Percentiles rank a stretch among this genome's conserved stretches.
These are phyloP conservation scores for Heliosperma pusillum DNA, from an alignment of 148 eudicot genomes.

Conservation along the genomic window DNA sequence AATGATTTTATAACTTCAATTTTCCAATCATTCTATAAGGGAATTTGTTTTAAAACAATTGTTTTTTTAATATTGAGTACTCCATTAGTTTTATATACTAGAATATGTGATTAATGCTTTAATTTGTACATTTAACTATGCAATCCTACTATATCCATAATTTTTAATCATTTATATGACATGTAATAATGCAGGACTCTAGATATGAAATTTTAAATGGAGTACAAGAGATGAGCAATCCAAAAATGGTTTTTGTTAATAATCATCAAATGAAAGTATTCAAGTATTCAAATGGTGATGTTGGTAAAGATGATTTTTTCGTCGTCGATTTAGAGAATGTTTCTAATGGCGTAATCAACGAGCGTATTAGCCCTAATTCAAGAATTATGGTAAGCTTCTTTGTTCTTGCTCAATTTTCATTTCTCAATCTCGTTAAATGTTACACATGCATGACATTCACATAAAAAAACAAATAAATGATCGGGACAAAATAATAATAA, in stretches of 20 bases:
- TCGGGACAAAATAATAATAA: too few species aligned
- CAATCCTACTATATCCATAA: not conserved
- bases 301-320: slow-evolving; percentile 42
- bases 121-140: too few species aligned
- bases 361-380: slow-evolving; percentile 37
- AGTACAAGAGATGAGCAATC: slow-evolving; percentile 23
- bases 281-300: slow-evolving; percentile 24
- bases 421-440: not conserved
- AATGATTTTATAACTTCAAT: too few species aligned
- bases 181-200: slow-evolving; percentile 23
- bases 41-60: too few species aligned
- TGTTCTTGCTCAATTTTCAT: not conserved
- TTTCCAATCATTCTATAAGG: too few species aligned
- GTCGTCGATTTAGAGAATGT: slow-evolving; percentile 59
- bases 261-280: slow-evolving; percentile 37
- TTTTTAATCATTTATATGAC: too few species aligned
- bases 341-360: slow-evolving; percentile 44
- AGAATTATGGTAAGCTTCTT: slow-evolving; percentile 50
- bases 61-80: too few species aligned
- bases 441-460: too few species aligned
- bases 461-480: too few species aligned
- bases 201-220: slow-evolving; percentile 21
- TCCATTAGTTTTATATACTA: too few species aligned
- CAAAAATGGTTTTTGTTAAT: slow-evolving; percentile 27
- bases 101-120: too few species aligned